Evolutionary conservation across 2,329 filamentous ascomycete species (phyloP).

Genomic region (Cladosporium cucumerinum): DNA sequence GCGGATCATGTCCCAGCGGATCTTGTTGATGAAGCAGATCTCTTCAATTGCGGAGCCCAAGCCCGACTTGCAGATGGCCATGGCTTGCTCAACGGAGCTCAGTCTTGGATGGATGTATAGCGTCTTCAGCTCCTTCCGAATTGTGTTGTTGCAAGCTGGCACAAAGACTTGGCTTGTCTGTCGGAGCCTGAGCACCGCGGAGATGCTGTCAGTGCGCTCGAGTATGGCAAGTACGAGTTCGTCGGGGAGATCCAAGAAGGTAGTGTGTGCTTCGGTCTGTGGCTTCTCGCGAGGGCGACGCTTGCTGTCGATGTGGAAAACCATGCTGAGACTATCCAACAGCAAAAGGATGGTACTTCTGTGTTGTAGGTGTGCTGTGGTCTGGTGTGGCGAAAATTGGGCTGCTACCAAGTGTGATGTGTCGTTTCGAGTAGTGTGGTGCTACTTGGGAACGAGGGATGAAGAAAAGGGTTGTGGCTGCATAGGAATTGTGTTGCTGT

Average conservation of each 20-base stretch:
- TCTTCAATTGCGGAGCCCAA: conserved; percentile 18
- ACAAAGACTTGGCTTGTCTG: conserved; percentile 7
- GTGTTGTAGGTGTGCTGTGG: not conserved
- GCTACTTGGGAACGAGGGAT: not conserved
- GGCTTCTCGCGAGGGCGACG: not conserved
- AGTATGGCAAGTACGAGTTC: conserved; percentile 19
- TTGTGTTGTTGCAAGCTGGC: conserved; percentile 3
- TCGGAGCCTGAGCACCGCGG: conserved; percentile 9
- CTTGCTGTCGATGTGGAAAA: conserved; percentile 6
- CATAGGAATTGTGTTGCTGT: not conserved
- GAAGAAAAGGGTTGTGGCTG: not conserved
- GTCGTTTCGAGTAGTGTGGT: not conserved
- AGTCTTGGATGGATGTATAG: conserved; percentile 22
- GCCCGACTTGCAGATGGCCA: conserved; percentile 20
- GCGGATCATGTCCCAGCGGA: not conserved
- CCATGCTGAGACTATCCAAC: conserved; percentile 12
- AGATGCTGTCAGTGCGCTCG: not conserved
- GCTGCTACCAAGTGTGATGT: not conserved
- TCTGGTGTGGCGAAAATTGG: not conserved
- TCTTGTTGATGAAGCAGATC: conserved; percentile 18
- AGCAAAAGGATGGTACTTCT: not conserved
- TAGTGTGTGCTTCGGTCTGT: not conserved
- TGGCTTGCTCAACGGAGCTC: conserved; percentile 6
- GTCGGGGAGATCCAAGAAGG: conserved; percentile 17
- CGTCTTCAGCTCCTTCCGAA: conserved; percentile 11